phyloP scores from a whole-genome alignment of 345 rosid species.

The Bruguiera gymnorhiza region DNA sequence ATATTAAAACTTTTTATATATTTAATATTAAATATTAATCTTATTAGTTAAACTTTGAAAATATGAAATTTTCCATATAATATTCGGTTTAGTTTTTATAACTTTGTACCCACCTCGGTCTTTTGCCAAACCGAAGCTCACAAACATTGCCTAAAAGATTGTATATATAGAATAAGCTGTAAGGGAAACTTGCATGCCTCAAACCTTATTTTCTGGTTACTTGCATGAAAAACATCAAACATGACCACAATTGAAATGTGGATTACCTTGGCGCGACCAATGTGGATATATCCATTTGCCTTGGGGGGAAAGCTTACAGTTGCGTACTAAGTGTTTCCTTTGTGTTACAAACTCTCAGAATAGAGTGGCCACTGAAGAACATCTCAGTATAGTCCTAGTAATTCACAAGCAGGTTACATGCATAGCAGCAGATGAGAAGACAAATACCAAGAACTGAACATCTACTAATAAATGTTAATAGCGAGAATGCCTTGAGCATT shows the following conservation, averaged over 20 bases:
- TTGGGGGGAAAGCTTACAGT: constrained; percentile 86
- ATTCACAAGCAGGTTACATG: not conserved
- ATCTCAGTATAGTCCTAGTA: constrained; percentile 79
- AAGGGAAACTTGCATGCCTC: not conserved
- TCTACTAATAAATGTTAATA: not conserved
- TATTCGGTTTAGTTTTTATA: too few species aligned
- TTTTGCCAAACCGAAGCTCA: constrained; percentile 86
- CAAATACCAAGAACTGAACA: not conserved
- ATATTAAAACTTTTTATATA: too few species aligned
- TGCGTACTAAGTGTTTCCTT: constrained; percentile 76
- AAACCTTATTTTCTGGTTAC: not conserved
- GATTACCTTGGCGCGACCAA: constrained; percentile 93
- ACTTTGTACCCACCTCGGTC: constrained; percentile 65
- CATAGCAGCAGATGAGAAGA: not conserved
- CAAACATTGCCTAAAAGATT: constrained; percentile 80
- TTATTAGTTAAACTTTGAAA: too few species aligned
- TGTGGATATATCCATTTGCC: constrained; percentile 96
- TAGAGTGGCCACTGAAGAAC: constrained; percentile 60
- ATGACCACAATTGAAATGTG: not conserved
- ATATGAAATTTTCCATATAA: too few species aligned
- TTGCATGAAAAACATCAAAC: constrained; percentile 1
- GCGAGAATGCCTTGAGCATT: not conserved
- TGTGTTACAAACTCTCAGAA: constrained; percentile 62
- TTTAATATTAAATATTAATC: too few species aligned
- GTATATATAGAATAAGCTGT: not conserved